Conservation (phyloP, 1,284 basidiomycete species). For the Apiotrichum porosum region DNA sequence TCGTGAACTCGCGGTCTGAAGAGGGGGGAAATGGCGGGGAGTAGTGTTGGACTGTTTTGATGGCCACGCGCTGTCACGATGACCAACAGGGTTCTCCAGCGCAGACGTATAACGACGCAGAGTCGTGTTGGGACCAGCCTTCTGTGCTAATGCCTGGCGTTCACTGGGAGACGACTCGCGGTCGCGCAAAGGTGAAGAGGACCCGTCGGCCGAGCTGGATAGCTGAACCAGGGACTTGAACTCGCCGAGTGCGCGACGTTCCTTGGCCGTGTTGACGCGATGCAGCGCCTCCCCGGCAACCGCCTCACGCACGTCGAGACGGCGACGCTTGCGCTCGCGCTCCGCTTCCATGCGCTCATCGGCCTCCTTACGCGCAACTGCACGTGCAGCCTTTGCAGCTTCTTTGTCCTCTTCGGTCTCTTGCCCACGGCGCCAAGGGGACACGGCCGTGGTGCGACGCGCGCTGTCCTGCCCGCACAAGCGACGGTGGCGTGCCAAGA, state of each 20-base stretch:
- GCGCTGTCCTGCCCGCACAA: slow-evolving; percentile 26
- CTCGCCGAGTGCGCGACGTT: slow-evolving; percentile 9
- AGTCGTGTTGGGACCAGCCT: background rate
- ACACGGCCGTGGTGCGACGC: slow-evolving; percentile 4
- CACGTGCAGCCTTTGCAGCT: background rate
- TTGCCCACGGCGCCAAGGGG: slow-evolving; percentile 13
- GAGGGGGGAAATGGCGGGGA: background rate
- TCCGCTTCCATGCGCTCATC: slow-evolving; percentile 1
- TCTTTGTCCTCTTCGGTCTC: background rate
- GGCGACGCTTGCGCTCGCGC: slow-evolving; percentile 5
- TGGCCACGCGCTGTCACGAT: slow-evolving; percentile 6
- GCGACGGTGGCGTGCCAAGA: slow-evolving; percentile 22
- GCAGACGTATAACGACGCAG: slow-evolving; percentile 12
- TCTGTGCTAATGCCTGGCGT: background rate
- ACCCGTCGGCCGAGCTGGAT: slow-evolving; percentile 8
- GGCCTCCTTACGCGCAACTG: background rate
- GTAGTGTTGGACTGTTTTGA: background rate
- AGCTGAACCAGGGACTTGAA: slow-evolving; percentile 14
- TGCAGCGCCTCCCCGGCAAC: background rate
- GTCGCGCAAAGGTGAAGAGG: slow-evolving; percentile 8
- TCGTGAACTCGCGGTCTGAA: background rate
- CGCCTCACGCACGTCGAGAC: background rate
- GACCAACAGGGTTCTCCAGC: slow-evolving; percentile 2
- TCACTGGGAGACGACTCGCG: slow-evolving; percentile 10
- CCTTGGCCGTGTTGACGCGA: background rate